Evolutionary conservation across 1,284 basidiomycete genomes (phyloP), one percentile per base, ranked within the genome.

Genomic region (Sanguinoderma infundibulare): DNA sequence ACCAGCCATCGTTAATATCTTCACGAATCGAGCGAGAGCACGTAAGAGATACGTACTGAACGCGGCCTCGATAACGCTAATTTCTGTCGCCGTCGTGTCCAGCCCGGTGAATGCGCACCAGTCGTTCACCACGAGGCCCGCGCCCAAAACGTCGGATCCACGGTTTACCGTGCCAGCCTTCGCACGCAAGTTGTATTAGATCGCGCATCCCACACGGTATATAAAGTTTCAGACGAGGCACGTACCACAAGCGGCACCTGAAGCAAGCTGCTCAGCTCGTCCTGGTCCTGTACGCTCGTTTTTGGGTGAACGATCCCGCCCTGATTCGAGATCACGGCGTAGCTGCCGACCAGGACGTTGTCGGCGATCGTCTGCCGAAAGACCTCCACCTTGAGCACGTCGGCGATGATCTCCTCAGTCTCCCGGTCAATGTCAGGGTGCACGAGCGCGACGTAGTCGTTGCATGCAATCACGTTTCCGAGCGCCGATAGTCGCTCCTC

Each of bases 331-430:
- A 99, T 87, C 55, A 90, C 94, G 72, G 94, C 96, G 77, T 99
- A 99, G 64, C 90, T 93, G 50, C 98, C 98, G 36, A 99, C 97
- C 53, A 99, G 88, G 51, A 97, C 96, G 77, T 99, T 98, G 72
- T 94, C 91, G 12, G 97, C 97, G 67, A 99, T 86, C 12, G 96
- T 99, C 77, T 99, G 97, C 55, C 97, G 84, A 83, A 99, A 99
- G 5, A 99, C 98, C 77, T 99, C 98, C 63, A 99, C 98, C 78
- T 98, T 98, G 69, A 99, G 86, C 12, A 98, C 95, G 77, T 99
- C 98, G 53, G 98, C 97, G 75, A 99, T 98, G 78, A 99, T 99
- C 78, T 99, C 98, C 75, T 99, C 98, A 8, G 98, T 99, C 80
- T 99, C 98, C 60, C 97, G 87, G 80, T 99, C 97, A 64, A 99